Base-by-base conservation (phyloP, 2,329 filamentous ascomycete species). In the Fusarium coffeatum region DNA sequence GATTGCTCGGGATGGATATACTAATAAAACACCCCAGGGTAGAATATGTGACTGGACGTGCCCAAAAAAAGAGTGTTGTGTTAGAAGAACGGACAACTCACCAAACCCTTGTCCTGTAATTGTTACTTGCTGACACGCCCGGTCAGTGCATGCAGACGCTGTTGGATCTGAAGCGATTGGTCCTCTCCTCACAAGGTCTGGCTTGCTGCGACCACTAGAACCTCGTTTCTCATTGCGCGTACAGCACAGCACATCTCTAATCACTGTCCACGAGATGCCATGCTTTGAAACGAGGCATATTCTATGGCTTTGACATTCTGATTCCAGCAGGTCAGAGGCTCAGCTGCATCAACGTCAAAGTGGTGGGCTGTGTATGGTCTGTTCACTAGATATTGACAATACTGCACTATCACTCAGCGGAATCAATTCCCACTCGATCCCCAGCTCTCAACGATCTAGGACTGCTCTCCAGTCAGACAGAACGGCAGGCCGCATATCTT, bases 191-290 rank as follows among this genome's bases (percentile, higher is more conserved):
- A 49, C 48, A 55, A 47, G 57, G 54, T 54, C 49, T 69, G 30
- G 68, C 49, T 68, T 71, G 68, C 59, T 69, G 68, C 68, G 68
- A 71, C 68, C 68, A 71, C 59, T 71, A 71, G 56, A 57, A 28
- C 23, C 48, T 47, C 40, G 55, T 47, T 47, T 60, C 60, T 55
- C 25, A 56, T 71, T 71, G 59, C 68, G 51, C 51, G 68, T 68
- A 56, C 51, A 50, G 34, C 32, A 50, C 47, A 12, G 16, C 37
- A 27, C 32, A 37, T 49, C 56, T 56, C 22, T 15, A 48, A 9
- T 23, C 18, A n/a, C 37, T 45, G 58, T 48, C 57, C 45, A 65
- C 67, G 68, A 69, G 61, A 61, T 64, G 41, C 57, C 34, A 61
- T 64, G 45, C 57, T 41, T 69, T 69, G 68, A 71, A 71, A 65